Evolutionary conservation across 768 basidiomycete genomes (phyloP), one percentile per base, ranked within the genome.

Genomic region (Strobilomyces confusus): DNA sequence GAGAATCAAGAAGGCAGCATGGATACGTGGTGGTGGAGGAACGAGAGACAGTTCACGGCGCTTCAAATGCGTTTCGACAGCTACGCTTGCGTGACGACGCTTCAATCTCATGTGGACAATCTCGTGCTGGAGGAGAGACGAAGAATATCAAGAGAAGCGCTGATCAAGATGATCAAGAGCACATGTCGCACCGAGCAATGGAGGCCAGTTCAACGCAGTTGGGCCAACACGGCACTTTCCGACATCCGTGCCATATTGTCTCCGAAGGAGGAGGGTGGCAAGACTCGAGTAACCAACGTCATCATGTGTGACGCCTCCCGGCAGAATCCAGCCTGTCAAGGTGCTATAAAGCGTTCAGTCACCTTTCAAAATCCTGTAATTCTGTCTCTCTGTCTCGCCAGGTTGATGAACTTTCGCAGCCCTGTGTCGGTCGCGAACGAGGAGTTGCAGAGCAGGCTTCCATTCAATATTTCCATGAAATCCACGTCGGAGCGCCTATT

Each of bases 11-110:
- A 71, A 29, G 57, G 43, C 11, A 54, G 37, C 30, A 72, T 73
- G 70, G 70, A 72, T 19, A 51, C 20, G 12, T 72, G 72, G 70
- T 72, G 70, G 72, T 26, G 5, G 15, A 43, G 45, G 9, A 72
- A 72, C 44, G 40, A 56, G 33, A 2, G 12, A 9, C 58, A 58
- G 23, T 72, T 72, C 38, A 54, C 59, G 9, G 25, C 15, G 20
- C 26, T 58, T 11, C 54, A 56, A 13, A 69, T 72, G 72, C 15
- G 26, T 42, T 72, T 72, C 46, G 56, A 59, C n/a, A 44, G 34
- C 29, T 61, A 72, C 23, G 72, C 72, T 13, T 72, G 70, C 38
- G 67, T 73, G 38, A 73, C 70, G 25, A 63, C 72, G 17, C 61
- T 68, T 22, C 50, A 61, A 29, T 33, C 55, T 12, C 45, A 34